A percentile compares a stretch with the other conserved stretches of the same genome.
Conservation (phyloP, 768 basidiomycete genomes). For the Termitomyces sp. region DNA sequence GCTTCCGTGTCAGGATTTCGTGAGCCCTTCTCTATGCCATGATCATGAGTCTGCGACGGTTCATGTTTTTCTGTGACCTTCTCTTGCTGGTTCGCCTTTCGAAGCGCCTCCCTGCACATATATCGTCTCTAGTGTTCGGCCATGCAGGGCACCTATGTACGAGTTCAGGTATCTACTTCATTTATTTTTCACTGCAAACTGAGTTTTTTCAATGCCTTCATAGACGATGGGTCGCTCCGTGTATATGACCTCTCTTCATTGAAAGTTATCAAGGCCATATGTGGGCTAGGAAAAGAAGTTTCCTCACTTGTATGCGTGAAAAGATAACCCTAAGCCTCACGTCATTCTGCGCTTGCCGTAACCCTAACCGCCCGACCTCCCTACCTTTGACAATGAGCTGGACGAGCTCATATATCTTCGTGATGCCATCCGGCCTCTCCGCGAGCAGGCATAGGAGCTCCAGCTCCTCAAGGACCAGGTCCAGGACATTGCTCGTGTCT, state of each 20-base stretch:
- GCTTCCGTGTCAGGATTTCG: background rate
- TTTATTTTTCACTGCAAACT: background rate
- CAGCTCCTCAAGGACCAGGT: slow-evolving; percentile 80
- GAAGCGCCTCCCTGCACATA: slow-evolving; percentile 42
- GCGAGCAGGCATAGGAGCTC: slow-evolving; percentile 52
- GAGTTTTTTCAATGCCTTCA: background rate
- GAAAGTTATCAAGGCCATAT: slow-evolving; percentile 60
- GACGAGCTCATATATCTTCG: slow-evolving; percentile 10
- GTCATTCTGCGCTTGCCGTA: no score
- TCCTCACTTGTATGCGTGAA: slow-evolving; percentile 54
- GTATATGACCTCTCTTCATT: slow-evolving; percentile 56
- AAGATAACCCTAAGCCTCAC: no score
- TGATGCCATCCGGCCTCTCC: background rate
- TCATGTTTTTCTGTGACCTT: background rate
- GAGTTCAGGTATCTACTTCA: slow-evolving; percentile 49
- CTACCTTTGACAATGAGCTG: slow-evolving; percentile 1
- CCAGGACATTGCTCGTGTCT: slow-evolving; percentile 75
- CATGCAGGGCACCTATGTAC: slow-evolving; percentile 46
- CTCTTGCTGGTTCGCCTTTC: slow-evolving; percentile 16
- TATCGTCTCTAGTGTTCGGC: slow-evolving; percentile 50
- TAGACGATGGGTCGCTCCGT: slow-evolving; percentile 69
- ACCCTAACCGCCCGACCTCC: slow-evolving; percentile 1
- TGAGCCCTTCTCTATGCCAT: background rate
- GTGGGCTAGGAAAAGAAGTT: slow-evolving; percentile 51
- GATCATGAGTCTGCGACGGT: background rate